Conservation (phyloP, 2,329 filamentous ascomycete genomes). For the Colletotrichum sp. region DNA sequence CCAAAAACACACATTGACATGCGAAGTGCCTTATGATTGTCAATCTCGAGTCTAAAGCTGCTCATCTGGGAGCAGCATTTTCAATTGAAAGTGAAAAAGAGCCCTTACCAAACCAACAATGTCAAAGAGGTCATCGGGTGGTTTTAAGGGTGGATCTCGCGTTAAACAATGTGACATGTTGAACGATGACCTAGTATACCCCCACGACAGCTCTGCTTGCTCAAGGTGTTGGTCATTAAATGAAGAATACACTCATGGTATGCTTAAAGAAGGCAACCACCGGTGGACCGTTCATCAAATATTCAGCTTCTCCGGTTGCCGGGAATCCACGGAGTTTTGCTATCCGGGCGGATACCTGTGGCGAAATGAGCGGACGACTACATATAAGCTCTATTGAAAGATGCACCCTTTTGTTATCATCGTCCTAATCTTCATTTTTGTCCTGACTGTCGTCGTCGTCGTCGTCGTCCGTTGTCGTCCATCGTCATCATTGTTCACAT, state of each 20-base stretch:
- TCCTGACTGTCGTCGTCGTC: too few species aligned
- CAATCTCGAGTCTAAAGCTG: not conserved
- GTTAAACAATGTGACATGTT: accelerated
- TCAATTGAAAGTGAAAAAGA: too few species aligned
- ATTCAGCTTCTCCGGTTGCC: too few species aligned
- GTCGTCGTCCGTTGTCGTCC: too few species aligned
- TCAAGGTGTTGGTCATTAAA: not conserved
- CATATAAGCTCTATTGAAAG: too few species aligned
- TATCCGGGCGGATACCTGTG: too few species aligned
- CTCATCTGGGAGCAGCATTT: not conserved
- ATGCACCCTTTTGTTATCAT: too few species aligned
- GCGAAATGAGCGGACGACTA: too few species aligned
- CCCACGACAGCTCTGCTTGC: not conserved
- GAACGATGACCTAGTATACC: not conserved
- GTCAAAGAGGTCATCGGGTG: not conserved
- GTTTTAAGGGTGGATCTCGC: not conserved
- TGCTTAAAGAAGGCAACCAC: not conserved
- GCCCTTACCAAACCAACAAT: not conserved
- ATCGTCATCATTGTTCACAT: not conserved
- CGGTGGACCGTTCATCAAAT: too few species aligned
- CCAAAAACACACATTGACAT: not conserved
- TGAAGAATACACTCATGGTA: accelerated
- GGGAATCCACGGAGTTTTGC: too few species aligned
- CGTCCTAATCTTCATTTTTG: too few species aligned
- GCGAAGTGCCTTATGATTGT: not conserved